Base-by-base conservation (phyloP, 2,329 filamentous ascomycete genomes). In the Mariannaea elegans region DNA sequence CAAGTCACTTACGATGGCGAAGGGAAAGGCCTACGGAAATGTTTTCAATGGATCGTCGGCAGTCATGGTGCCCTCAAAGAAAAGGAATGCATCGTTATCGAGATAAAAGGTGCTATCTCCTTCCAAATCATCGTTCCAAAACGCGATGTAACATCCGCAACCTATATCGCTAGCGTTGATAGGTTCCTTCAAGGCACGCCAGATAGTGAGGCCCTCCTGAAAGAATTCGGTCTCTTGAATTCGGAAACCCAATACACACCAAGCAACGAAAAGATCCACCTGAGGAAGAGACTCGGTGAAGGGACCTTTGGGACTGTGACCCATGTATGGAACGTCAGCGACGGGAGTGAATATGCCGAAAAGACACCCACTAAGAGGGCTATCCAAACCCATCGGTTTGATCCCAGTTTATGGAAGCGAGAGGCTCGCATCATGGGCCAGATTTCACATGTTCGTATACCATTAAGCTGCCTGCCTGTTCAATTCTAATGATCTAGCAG, bases 11-110 rank as follows among this genome's bases (percentile, higher is more conserved):
- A 71, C 42, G 46, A 63, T 36, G 19, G 38, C 1, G 18, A 61
- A 38, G 68, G 64, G 7, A 1, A 56, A 4, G 67, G 66, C 18
- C 27, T 2, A 5, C 66, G 69, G 21, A 58, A 62, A 8, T 24
- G 53, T 7, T 71, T 71, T 44, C 36, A 48, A 19, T 72, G 69
- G 69, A 69, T 71, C 36, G 31, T 72, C 39, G 56, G 66, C 47
- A 65, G 68, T 7, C 23, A 64, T 21, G 1, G 19, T 2, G 51
- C 58, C 29, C 51, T 52, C 23, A 10, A 57, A 31, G 7, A 29
- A 3, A 21, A 14, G 19, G 16, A 38, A 54, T 12, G 2, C 16
- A 65, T 66, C 41, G 32, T 62, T 48, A 63, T 67, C 41, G 51
- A 18, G 7, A 8, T 62, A 7, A n/a, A 34, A 9, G 13, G 45